Percentiles rank a stretch among this genome's conserved stretches.
Conservation (phyloP, 129 eudicot species). For the Deinandra increscens region DNA sequence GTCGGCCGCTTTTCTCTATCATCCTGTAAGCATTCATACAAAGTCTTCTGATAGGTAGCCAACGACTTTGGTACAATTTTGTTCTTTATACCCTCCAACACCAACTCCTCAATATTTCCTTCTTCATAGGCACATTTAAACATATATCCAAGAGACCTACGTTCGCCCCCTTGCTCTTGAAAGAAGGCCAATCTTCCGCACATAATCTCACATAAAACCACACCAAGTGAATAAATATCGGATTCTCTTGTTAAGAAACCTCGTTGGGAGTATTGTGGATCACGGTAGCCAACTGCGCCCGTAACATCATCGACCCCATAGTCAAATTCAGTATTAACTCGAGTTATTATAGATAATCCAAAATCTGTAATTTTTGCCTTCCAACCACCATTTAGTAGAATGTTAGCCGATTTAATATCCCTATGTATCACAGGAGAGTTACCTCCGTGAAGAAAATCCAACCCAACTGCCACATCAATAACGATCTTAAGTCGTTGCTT, state of each 20-base stretch:
- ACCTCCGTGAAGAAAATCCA: neutral
- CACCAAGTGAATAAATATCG: conserved; percentile 7
- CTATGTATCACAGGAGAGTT: neutral
- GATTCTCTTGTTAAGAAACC: neutral
- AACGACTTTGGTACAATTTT: neutral
- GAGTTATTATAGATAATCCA: neutral
- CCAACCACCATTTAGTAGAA: neutral
- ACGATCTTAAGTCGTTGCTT: neutral
- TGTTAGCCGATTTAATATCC: neutral
- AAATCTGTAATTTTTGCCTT: neutral
- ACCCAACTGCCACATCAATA: neutral
- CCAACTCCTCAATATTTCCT: neutral
- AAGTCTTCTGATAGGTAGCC: neutral
- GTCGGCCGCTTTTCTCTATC: neutral
- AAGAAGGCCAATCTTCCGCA: neutral
- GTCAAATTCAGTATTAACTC: neutral
- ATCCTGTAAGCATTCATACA: neutral
- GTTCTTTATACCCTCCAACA: neutral
- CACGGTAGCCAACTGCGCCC: neutral
- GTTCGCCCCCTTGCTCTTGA: neutral
- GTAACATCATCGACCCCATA: neutral
- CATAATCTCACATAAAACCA: conserved; percentile 13
- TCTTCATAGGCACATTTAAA: neutral
- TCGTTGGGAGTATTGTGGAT: neutral
- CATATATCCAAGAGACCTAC: neutral